Evolutionary conservation across 208 protist species (phyloP), one percentile per base, ranked within the genome.

Genomic region (Trypanosoma congolense): DNA sequence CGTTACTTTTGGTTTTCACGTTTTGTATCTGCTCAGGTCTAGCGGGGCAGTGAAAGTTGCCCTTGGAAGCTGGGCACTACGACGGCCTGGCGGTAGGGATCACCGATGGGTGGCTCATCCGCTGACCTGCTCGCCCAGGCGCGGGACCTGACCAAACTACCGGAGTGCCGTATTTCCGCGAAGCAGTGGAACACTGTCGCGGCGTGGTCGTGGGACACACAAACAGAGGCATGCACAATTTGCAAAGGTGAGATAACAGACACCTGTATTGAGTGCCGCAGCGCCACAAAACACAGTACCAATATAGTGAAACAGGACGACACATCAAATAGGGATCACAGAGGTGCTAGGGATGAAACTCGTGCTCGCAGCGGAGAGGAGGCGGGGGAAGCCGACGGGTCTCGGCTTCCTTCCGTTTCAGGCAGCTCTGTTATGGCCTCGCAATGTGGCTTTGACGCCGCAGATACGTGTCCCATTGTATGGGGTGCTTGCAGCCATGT

Each of bases 401-500:
- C n/a, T n/a, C n/a, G n/a, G n/a, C n/a, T n/a, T n/a, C n/a, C n/a
- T n/a, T n/a, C n/a, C n/a, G n/a, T n/a, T 38, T 38, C 33, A 38
- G 33, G 9, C 6, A 38, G 9, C 33, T 6, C 33, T 12, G 33
- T 38, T 12, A 12, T 38, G 9, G 33, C 12, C 33, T 38, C 12
- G n/a, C n/a, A 6, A 38, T 51, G 46, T 5, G n/a, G 46, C 18
- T 41, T 18, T 28, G 26, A 36, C 42, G 45, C 41, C 12, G 14
- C 44, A 29, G 53, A 52, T 14, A 77, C 90, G 45, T 99, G 97
- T 79, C 93, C 80, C 43, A 92, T 99, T 29, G 93, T 95, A 14
- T 99, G 98, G 97, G 97, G 97, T 24, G 70, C 92, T 46, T 99
- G 97, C 77, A 97, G 96, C 40, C 97, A 99, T 65, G 96, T 96